Conservation (phyloP, 768 basidiomycete genomes). For the Tulasnella calospora region DNA sequence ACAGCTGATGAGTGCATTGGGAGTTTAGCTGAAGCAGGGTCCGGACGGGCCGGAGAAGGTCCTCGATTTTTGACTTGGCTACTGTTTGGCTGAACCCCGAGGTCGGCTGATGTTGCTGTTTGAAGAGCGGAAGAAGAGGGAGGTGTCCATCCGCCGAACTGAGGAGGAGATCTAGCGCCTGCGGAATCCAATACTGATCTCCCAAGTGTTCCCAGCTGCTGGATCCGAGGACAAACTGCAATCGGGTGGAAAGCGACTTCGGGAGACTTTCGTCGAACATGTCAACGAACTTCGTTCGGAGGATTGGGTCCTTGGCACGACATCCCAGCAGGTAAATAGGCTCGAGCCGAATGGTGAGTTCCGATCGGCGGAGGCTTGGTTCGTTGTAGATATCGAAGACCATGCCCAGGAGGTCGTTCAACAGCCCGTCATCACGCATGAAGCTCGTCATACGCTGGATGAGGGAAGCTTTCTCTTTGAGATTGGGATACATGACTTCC, state of each 20-base stretch:
- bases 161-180: slow-evolving; percentile 83
- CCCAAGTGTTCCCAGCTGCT: slow-evolving; percentile 93
- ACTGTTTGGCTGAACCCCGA: slow-evolving; percentile 11
- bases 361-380: slow-evolving; percentile 76
- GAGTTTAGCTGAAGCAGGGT: slow-evolving; percentile 78
- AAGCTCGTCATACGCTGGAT: slow-evolving; percentile 73
- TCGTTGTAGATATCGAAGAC: slow-evolving; percentile 94
- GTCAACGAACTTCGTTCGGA: slow-evolving; percentile 84
- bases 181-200: slow-evolving; percentile 89
- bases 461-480: slow-evolving; percentile 91
- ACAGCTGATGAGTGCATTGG: slow-evolving; percentile 69
- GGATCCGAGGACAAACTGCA: slow-evolving; percentile 86
- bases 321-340: slow-evolving; percentile 90
- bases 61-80: slow-evolving; percentile 34
- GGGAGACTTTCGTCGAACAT: slow-evolving; percentile 86
- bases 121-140: slow-evolving; percentile 33
- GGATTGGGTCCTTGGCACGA: slow-evolving; percentile 67
- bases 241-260: slow-evolving; percentile 68
- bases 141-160: slow-evolving; percentile 56
- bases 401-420: slow-evolving; percentile 77
- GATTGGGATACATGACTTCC: slow-evolving; percentile 73
- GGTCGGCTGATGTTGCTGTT: neutral
- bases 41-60: slow-evolving; percentile 70
- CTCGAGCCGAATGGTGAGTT: slow-evolving; percentile 88
- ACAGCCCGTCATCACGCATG: slow-evolving; percentile 68